phyloP scores from a whole-genome alignment of 805 yeast genomes.

The Metschnikowia lochheadii region DNA sequence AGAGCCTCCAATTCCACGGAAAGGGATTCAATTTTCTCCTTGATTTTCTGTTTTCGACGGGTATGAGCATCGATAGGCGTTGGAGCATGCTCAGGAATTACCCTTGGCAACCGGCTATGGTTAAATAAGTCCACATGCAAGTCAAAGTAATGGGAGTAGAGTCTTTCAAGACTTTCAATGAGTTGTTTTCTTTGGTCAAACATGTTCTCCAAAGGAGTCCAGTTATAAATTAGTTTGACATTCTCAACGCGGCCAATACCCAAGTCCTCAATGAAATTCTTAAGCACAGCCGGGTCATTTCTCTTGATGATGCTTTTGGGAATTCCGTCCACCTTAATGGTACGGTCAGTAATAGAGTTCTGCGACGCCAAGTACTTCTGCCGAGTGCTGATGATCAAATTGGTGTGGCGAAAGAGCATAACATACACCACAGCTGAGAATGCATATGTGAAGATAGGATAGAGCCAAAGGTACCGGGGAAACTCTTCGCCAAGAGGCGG shows the following conservation, averaged over 20 bases:
- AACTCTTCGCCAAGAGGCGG: slow-evolving; percentile 34
- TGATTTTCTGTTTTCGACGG: slow-evolving; percentile 17
- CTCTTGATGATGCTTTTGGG: slow-evolving; percentile 39
- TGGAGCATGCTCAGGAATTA: slow-evolving; percentile 19
- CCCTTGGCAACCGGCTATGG: slow-evolving; percentile 30
- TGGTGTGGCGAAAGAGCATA: slow-evolving; percentile 45
- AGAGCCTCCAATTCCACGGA: slow-evolving; percentile 32
- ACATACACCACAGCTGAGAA: slow-evolving; percentile 47
- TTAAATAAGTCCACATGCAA: slow-evolving; percentile 39
- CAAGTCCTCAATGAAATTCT: slow-evolving; percentile 48
- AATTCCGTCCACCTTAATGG: slow-evolving; percentile 52
- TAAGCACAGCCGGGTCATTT: slow-evolving; percentile 40
- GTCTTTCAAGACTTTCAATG: slow-evolving; percentile 34
- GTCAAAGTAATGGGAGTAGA: slow-evolving; percentile 41
- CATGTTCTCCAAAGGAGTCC: slow-evolving; percentile 38
- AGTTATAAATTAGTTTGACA: slow-evolving; percentile 46
- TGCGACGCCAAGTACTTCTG: slow-evolving; percentile 58
- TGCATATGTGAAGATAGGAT: slow-evolving; percentile 52
- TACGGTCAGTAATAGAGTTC: slow-evolving; percentile 56
- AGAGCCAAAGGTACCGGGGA: slow-evolving; percentile 46
- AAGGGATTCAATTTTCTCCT: slow-evolving; percentile 28
- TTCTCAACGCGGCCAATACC: slow-evolving; percentile 54
- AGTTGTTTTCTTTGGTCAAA: slow-evolving; percentile 32
- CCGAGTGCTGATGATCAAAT: slow-evolving; percentile 46
- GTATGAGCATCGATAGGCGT: slow-evolving; percentile 9